Percentiles rank a stretch among this genome's conserved stretches.
phyloP scores from a whole-genome alignment of 2,329 filamentous ascomycete genomes.

The Chaetomium globosum region DNA sequence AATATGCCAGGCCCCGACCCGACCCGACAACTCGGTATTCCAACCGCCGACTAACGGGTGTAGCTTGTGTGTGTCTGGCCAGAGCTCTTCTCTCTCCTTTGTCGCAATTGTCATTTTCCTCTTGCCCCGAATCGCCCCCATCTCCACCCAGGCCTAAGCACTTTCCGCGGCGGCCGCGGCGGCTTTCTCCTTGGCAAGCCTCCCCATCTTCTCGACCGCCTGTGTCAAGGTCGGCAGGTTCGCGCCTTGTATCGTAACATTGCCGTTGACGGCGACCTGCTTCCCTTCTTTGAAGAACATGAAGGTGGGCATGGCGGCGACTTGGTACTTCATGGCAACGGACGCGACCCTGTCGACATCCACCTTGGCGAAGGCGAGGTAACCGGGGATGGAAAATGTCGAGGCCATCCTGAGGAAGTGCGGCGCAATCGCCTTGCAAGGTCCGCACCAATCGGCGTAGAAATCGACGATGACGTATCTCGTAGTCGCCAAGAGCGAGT shows the following conservation, averaged over 20 bases:
- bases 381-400: constrained; percentile 45
- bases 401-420: constrained; percentile 54
- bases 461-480: constrained; percentile 61
- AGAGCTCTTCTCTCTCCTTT: neutral
- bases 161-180: constrained; percentile 30
- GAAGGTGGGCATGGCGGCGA: constrained; percentile 63
- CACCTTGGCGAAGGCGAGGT: constrained; percentile 60
- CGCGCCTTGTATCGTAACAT: constrained; percentile 45
- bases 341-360: constrained; percentile 59
- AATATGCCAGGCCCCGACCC: neutral
- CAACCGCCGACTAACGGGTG: neutral
- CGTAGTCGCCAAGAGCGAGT: constrained; percentile 51
- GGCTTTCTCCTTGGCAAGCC: constrained; percentile 43
- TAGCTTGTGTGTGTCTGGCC: neutral
- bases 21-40: neutral
- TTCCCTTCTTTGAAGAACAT: constrained; percentile 61
- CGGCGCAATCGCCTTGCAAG: constrained; percentile 63
- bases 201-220: constrained; percentile 45
- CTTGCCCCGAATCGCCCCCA: too few species aligned
- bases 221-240: constrained; percentile 40
- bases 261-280: constrained; percentile 47
- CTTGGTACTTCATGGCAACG: constrained; percentile 52
- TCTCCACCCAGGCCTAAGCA: constrained; percentile 6
- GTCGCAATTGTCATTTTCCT: neutral
- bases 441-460: constrained; percentile 62